Evolutionary conservation across 2,329 filamentous ascomycete genomes (phyloP).

Genomic region (Colletotrichum abscissum): DNA sequence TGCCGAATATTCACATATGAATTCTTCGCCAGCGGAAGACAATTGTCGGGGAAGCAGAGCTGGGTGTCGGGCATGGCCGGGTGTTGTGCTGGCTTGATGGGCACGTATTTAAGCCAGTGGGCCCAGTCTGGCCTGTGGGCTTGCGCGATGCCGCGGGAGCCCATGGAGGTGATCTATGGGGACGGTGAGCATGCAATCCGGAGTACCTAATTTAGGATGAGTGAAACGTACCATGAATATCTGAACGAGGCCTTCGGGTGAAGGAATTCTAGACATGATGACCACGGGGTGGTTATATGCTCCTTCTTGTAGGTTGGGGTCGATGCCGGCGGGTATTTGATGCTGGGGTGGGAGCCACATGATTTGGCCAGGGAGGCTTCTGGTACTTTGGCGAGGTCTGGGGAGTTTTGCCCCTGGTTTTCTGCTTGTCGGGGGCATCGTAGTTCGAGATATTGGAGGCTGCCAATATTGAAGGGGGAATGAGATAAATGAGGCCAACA

Average conservation of each 20-base stretch:
- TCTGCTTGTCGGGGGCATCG: neutral
- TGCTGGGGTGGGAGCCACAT: neutral
- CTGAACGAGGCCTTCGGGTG: neutral
- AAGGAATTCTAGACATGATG: neutral
- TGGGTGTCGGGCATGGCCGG: neutral
- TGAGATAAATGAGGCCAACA: neutral
- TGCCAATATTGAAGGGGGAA: neutral
- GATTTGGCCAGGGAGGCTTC: neutral
- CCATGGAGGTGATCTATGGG: neutral
- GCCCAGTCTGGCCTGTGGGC: neutral
- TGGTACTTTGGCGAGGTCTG: neutral
- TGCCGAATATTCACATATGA: neutral
- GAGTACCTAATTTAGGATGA: too few relatives aligned
- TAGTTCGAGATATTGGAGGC: neutral
- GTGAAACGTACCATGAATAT: neutral
- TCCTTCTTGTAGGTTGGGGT: neutral
- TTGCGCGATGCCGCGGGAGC: neutral
- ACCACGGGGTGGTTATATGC: neutral
- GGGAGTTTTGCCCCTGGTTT: neutral
- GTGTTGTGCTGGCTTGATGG: neutral
- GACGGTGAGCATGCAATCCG: too few relatives aligned
- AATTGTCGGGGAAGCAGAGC: neutral
- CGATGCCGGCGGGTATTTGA: neutral
- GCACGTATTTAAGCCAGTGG: neutral
- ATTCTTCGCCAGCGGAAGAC: neutral